Evolutionary conservation across 495 filamentous ascomycete genomes (phyloP).

Genomic region (Aspergillus funiculosus): DNA sequence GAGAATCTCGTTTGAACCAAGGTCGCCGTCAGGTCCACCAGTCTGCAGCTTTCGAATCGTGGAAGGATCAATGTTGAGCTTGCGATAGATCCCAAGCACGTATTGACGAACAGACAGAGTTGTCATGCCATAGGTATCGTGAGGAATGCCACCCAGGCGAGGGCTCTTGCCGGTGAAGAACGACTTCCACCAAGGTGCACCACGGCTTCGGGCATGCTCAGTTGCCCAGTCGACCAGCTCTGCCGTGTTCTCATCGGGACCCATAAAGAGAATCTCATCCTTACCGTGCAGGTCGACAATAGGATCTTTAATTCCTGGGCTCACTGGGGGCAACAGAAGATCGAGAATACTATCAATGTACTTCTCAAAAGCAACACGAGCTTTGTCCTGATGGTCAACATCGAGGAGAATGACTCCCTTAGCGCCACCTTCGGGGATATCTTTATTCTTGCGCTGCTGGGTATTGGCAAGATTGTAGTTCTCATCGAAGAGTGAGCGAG

Average conservation of each 20-base stretch:
- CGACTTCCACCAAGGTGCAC: slow-evolving; percentile 98
- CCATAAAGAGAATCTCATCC: slow-evolving; percentile 96
- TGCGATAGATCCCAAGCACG: slow-evolving; percentile 93
- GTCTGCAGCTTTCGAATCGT: slow-evolving; percentile 91
- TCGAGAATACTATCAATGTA: slow-evolving; percentile 98
- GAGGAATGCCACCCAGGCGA: slow-evolving; percentile 90
- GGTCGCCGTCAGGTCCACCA: slow-evolving; percentile 91
- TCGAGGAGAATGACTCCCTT: slow-evolving; percentile 97
- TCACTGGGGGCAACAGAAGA: slow-evolving; percentile 78
- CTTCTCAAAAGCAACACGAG: slow-evolving; percentile 89
- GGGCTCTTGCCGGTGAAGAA: slow-evolving; percentile 99
- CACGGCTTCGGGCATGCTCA: slow-evolving; percentile 79
- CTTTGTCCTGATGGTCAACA: slow-evolving; percentile 88
- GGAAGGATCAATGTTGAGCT: slow-evolving; percentile 78
- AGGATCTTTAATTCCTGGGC: slow-evolving; percentile 97
- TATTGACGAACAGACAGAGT: slow-evolving; percentile 94
- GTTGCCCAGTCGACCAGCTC: slow-evolving; percentile 98
- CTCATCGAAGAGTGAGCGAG: slow-evolving; percentile 91
- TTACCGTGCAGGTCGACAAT: slow-evolving; percentile 92
- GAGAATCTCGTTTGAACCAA: slow-evolving; percentile 96
- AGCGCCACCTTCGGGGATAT: slow-evolving; percentile 97
- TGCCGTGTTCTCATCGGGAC: slow-evolving; percentile 97
- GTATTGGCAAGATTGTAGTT: slow-evolving; percentile 98
- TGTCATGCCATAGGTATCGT: slow-evolving; percentile 96
- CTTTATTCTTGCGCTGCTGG: slow-evolving; percentile 99